A percentile compares a stretch with the other conserved stretches of the same genome.
phyloP scores from a whole-genome alignment of 345 rosid genomes.

The Streptanthus diversifolius region DNA sequence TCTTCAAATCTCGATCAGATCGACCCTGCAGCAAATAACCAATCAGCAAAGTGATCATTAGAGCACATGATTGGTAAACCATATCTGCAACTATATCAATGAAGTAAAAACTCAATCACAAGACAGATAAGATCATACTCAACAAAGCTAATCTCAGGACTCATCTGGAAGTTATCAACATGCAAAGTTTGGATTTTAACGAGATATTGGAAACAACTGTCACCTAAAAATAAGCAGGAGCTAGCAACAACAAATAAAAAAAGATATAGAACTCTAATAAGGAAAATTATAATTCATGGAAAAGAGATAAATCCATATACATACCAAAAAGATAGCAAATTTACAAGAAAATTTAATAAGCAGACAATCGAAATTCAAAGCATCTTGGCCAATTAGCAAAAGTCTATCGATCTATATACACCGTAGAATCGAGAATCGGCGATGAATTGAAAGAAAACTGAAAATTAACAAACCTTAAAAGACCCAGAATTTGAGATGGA shows the following conservation, averaged over 20 bases:
- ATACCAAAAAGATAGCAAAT: conserved; percentile 1
- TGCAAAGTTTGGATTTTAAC: conserved; percentile 13
- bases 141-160: neutral
- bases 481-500: neutral
- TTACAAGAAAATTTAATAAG: neutral
- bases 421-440: neutral
- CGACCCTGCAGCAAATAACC: conserved; percentile 13
- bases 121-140: neutral
- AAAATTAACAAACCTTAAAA: neutral
- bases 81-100: neutral
- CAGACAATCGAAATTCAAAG: neutral
- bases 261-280: neutral
- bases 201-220: neutral
- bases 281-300: neutral
- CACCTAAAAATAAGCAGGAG: neutral
- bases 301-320: neutral
- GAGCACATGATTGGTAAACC: neutral
- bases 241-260: neutral
- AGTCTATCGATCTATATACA: neutral
- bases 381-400: neutral
- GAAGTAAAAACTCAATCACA: neutral
- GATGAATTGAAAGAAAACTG: neutral
- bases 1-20: conserved; percentile 13
- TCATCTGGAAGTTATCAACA: conserved; percentile 6
- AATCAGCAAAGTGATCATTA: neutral